These are phyloP conservation scores for Vaccinium myrtillus DNA, from an alignment of 148 eudicot species.

Conservation along the genomic window DNA sequence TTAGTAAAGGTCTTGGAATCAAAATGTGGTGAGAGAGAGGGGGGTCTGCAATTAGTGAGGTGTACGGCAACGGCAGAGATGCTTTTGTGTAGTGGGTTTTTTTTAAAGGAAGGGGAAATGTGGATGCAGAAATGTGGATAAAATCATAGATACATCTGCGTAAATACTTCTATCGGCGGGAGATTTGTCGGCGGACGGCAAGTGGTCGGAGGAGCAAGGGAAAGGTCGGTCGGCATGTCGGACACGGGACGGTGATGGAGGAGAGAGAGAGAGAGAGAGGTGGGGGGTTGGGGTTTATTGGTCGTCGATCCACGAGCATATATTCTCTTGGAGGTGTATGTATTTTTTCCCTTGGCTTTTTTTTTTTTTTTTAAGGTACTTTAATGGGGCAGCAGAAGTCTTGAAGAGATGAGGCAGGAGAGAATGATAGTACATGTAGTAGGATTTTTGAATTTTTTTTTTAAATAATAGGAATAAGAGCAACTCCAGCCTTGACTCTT, in stretches of 20 bases:
- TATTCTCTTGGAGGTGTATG: background rate
- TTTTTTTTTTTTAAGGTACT: no score
- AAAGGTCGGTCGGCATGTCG: background rate
- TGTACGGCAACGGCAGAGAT: slow-evolving; percentile 38
- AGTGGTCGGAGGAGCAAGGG: background rate
- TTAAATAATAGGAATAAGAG: no score
- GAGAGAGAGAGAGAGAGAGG: background rate
- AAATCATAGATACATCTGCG: no score
- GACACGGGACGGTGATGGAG: slow-evolving; percentile 7
- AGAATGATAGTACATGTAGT: no score
- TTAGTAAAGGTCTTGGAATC: background rate
- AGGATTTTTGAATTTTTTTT: no score
- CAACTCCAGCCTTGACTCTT: no score
- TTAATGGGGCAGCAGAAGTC: no score
- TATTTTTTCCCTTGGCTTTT: background rate
- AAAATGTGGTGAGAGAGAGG: slow-evolving; percentile 3
- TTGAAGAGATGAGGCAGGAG: no score
- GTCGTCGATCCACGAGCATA: background rate
- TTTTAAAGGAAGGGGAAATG: background rate
- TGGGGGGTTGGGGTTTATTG: background rate
- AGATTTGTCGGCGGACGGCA: background rate
- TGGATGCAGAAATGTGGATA: background rate
- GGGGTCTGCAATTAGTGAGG: slow-evolving; percentile 11
- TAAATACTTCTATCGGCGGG: background rate
- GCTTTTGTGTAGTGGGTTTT: background rate